Evolutionary conservation across 23 red algal genomes (phyloP), one percentile per base, ranked within the genome.

Genomic region (Gracilaria caudata): DNA sequence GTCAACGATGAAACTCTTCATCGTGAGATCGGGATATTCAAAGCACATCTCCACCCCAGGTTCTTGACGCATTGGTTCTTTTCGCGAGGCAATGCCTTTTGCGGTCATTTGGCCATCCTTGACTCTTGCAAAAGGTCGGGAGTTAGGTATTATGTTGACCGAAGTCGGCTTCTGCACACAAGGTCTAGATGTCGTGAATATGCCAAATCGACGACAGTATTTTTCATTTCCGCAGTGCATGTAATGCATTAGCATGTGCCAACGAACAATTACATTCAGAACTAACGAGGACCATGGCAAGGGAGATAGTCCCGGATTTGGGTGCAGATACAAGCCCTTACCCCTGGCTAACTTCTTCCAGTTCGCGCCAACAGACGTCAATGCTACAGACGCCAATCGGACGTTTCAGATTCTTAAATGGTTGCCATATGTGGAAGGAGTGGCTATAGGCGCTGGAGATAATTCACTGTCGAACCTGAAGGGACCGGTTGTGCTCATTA

Each of bases 51-150:
- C 7, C 16, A n/a, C 2, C 63, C 72, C 12, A 45, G 87, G 28
- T 56, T 41, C 12, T 14, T 16, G 9, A 83, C 83, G 87, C 77
- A 91, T 45, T 91, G 87, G 87, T 91, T 77, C 87, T 91, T 91
- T 28, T 78, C 77, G 30, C 25, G 51, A 14, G 17, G 39, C 1
- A 80, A 55, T 46, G 58, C 56, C n/a, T 81, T 91, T 41, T 91
- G 87, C 54, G 87, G 87, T 24, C 87, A 77, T 24, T 43, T 37
- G 41, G 51, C 74, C 16, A 80, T 76, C 17, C 61, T 91, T 21
- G 19, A 72, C 35, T 47, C 51, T 7, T 51, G 63, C 41, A 38
- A 57, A 20, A 54, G 20, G 3, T 55, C 65, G n/a, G 63, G 68
- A 4, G 25, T 43, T 24, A 24, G 41, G 30, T 65, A 26, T 45